Percentiles rank a stretch among this genome's conserved stretches.
Conservation (phyloP, 2,329 filamentous ascomycete species). For the Fusarium agapanthi region DNA sequence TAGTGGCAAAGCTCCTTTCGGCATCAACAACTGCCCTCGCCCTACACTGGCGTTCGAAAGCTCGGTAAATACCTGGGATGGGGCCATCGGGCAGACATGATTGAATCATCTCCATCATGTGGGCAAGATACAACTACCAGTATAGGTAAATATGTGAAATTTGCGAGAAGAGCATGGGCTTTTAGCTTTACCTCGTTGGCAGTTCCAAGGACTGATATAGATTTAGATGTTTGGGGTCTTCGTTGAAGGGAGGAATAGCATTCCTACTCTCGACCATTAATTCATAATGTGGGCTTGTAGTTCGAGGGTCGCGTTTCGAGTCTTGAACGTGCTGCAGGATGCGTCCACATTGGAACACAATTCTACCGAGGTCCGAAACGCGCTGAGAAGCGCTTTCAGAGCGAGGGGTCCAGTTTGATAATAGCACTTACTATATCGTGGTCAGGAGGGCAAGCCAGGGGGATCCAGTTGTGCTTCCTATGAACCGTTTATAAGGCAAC, state of each 20-base stretch:
- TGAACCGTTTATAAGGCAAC: neutral
- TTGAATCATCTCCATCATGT: rapidly evolving
- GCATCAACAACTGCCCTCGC: rapidly evolving
- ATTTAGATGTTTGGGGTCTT: rapidly evolving
- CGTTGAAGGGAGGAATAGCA: neutral
- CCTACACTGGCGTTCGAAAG: neutral
- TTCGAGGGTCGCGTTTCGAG: neutral
- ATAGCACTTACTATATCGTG: neutral
- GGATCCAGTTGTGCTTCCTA: neutral
- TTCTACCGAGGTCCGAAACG: rapidly evolving
- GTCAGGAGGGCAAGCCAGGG: neutral
- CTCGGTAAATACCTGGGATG: neutral
- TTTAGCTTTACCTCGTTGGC: neutral
- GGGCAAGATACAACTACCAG: neutral
- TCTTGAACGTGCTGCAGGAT: neutral
- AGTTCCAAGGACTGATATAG: rapidly evolving
- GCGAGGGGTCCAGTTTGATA: neutral
- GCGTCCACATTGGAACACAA: neutral
- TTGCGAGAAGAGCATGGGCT: too few relatives aligned
- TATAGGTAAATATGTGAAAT: neutral
- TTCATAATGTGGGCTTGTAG: neutral
- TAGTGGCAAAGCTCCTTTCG: neutral
- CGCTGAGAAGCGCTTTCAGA: rapidly evolving
- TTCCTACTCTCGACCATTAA: rapidly evolving
- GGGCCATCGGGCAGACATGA: neutral